Evolutionary conservation across 1,284 basidiomycete genomes (phyloP).

Genomic region (Tilletia walkeri): DNA sequence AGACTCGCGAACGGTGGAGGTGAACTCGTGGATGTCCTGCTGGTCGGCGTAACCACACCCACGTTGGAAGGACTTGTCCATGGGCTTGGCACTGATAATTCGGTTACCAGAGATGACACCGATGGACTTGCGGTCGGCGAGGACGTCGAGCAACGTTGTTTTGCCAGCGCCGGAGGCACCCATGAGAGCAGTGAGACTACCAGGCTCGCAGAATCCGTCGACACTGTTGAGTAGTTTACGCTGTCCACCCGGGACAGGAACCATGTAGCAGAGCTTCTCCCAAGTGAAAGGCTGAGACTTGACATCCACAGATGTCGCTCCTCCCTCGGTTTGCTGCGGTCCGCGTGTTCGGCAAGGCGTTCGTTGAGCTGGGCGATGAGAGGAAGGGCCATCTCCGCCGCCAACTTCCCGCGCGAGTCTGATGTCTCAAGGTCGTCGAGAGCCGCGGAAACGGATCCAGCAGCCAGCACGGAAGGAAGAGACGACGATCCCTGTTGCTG

Average conservation of each 20-base stretch:
- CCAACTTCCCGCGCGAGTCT: neutral
- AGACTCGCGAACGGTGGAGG: slow-evolving; percentile 78
- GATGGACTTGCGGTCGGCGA: too few relatives aligned
- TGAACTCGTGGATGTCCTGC: slow-evolving; percentile 79
- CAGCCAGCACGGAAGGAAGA: too few relatives aligned
- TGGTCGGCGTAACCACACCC: slow-evolving; percentile 76
- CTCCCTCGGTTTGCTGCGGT: slow-evolving; percentile 25
- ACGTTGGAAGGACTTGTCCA: too few relatives aligned
- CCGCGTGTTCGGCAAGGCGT: slow-evolving; percentile 32
- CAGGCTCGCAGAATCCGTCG: slow-evolving; percentile 76
- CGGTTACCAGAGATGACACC: too few relatives aligned
- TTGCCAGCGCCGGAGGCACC: slow-evolving; percentile 72
- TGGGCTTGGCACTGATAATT: too few relatives aligned
- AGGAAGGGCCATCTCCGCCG: neutral
- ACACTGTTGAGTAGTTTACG: slow-evolving; percentile 73
- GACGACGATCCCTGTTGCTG: too few relatives aligned
- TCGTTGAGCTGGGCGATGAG: slow-evolving; percentile 28
- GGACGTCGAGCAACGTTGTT: slow-evolving; percentile 69
- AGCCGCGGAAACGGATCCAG: neutral
- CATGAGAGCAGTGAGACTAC: slow-evolving; percentile 70
- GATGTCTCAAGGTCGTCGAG: neutral
- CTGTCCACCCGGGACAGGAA: slow-evolving; percentile 62
- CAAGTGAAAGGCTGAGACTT: slow-evolving; percentile 56
- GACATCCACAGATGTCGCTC: slow-evolving; percentile 24
- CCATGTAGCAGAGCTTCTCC: slow-evolving; percentile 57